Evolutionary conservation across 257 asterid species (phyloP).

Genomic region (Anisodus acutangulus): DNA sequence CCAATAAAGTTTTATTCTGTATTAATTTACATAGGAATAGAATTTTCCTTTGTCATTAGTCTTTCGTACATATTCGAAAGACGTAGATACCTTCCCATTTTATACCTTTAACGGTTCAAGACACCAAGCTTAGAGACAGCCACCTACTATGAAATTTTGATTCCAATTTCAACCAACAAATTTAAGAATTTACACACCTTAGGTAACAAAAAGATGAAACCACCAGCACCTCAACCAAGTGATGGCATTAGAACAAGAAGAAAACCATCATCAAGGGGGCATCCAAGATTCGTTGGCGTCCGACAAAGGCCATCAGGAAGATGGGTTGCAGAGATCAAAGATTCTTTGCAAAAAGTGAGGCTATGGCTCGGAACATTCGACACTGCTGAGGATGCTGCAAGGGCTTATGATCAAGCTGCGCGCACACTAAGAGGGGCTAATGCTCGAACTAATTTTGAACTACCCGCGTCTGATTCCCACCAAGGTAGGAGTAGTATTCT

Average conservation of each 20-base stretch:
- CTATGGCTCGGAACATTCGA: conserved; percentile 86
- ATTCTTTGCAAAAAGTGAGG: conserved; percentile 77
- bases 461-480: conserved; percentile 41
- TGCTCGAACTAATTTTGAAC: conserved; percentile 75
- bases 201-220: conserved; percentile 21
- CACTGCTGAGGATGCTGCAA: conserved; percentile 83
- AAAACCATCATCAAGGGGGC: conserved; percentile 69
- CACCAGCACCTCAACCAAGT: conserved; percentile 22
- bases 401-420: conserved; percentile 82
- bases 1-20: conserved; percentile 33
- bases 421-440: conserved; percentile 68
- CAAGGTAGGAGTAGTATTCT: conserved; percentile 1
- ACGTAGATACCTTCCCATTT: conserved; percentile 35
- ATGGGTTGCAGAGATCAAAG: conserved; percentile 95
- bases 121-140: conserved; percentile 27
- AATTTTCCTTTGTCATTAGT: conserved; percentile 37
- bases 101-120: background rate
- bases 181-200: background rate
- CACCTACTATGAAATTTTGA: background rate
- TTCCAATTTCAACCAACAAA: conserved; percentile 20
- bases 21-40: background rate
- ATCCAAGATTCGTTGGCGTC: conserved; percentile 75
- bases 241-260: conserved; percentile 43
- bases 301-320: conserved; percentile 85
- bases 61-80: conserved; percentile 31